phyloP scores from a whole-genome alignment of 1,139 yeast species.

The Debaryomyces fabryi region DNA sequence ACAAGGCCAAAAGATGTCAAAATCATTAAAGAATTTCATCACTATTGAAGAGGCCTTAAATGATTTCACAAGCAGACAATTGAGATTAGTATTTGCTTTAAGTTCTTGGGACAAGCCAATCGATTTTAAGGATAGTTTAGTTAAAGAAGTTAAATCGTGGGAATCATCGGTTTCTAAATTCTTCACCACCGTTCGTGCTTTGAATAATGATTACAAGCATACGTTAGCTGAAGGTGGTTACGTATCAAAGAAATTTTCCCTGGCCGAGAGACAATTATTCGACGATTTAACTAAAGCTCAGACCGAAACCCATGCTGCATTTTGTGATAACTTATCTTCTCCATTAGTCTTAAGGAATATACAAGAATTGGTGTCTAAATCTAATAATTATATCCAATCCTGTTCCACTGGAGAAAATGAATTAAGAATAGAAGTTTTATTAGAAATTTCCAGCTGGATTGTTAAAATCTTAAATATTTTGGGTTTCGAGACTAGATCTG shows the following conservation, averaged over 20 bases:
- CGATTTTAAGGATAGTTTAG: slow-evolving; percentile 83
- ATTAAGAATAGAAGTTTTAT: slow-evolving; percentile 65
- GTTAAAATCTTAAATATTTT: slow-evolving; percentile 68
- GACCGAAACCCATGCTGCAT: slow-evolving; percentile 69
- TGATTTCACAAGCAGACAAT: slow-evolving; percentile 72
- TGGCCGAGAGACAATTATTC: slow-evolving; percentile 57
- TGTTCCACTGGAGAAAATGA: slow-evolving; percentile 46
- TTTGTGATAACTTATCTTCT: slow-evolving; percentile 85
- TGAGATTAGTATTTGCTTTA: slow-evolving; percentile 86
- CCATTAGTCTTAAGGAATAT: slow-evolving; percentile 70
- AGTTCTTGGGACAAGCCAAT: slow-evolving; percentile 92
- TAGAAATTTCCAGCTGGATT: slow-evolving; percentile 67
- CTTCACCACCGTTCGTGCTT: slow-evolving; percentile 81
- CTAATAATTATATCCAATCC: slow-evolving; percentile 70
- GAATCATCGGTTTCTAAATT: slow-evolving; percentile 80
- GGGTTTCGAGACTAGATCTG: slow-evolving; percentile 75
- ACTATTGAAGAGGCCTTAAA: slow-evolving; percentile 89
- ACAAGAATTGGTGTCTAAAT: slow-evolving; percentile 65
- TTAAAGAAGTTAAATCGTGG: slow-evolving; percentile 72
- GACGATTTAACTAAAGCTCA: slow-evolving; percentile 56
- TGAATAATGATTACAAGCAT: slow-evolving; percentile 61
- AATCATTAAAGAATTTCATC: slow-evolving; percentile 90
- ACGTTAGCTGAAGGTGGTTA: slow-evolving; percentile 47
- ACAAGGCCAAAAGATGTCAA: slow-evolving; percentile 98
- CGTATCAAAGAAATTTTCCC: slow-evolving; percentile 57